Base-by-base conservation (phyloP, 169 alveolate genomes). In the Pseudocohnilembus persalinus region DNA sequence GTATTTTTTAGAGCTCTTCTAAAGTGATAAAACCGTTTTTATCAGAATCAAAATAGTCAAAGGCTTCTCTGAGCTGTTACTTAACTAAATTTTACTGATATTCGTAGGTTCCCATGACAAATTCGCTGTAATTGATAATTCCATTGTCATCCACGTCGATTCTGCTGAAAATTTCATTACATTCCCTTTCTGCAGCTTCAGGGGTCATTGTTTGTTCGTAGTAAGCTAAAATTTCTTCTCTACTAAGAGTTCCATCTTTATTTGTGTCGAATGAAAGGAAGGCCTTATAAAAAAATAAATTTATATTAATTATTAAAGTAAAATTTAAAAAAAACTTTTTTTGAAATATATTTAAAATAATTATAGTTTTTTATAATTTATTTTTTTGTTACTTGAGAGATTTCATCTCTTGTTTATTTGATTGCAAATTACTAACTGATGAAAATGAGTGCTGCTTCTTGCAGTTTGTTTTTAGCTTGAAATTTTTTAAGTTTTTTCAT, bases 221-320 rank as follows among this genome's bases (percentile, higher is more conserved):
- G 81, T 87, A 76, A 75, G 32, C 81, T 0, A 74, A 33, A 15
- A 90, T 31, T 81, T 90, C 94, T 81, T 81, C 76, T n/a, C 65
- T 35, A 85, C 85, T 87, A 68, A 91, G 82, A 33, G 78, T 73
- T 33, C 91, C 89, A 88, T 91, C 90, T 28, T 89, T 87, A 88
- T 91, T 88, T 34, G 83, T 83, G 82, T 91, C 94, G 73, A 91
- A 84, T 49, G 84, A 87, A 74, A 77, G 75, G 81, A 91, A 91
- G 73, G 91, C 94, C 31, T 82, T 74, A 15, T 49, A 11, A 49
- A 11, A 4, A 20, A 20, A 49, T 20, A 49, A 20, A 49, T 11
- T 11, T 49, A 49, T 49, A 49, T 49, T 11, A 4, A 49, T 49
- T 49, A 49, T 49, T 11, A 49, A 49, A 49, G 20, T 11, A 49